Evolutionary conservation across 2,329 filamentous ascomycete species (phyloP), one percentile per base, ranked within the genome.

Genomic region (Hymenoscyphus repandus): DNA sequence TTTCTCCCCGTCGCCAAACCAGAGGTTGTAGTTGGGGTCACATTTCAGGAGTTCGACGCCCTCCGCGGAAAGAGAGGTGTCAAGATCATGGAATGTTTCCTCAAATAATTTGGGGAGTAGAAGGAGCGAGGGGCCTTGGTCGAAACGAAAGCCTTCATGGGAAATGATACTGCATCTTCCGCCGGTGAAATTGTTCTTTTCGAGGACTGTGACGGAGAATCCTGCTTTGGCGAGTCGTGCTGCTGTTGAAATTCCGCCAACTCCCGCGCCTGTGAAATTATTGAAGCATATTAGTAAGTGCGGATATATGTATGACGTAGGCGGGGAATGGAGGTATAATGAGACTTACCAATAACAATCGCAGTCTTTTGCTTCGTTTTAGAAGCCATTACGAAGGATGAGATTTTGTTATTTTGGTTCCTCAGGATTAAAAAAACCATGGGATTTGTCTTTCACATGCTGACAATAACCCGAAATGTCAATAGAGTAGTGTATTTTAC

Each of bases 101-200:
- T 76, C 73, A 71, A 90, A 90, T 50, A 89, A 74, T 49, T 79
- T 77, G 2, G 86, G 86, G 5, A 90, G 79, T 0, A 90, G 74
- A 15, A 90, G 76, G 3, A 90, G 76, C 1, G 85, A 89, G 0
- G 86, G 86, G 0, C 86, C 86, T 71, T 89, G 85, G 62, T 90
- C 86, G 70, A 90, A 90, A 51, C 86, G 73, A 66, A 82, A 81
- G 49, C 78, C 81, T 43, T 78, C 69, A 52, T 78, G 70, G 47
- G 78, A 70, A 34, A 89, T 75, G 22, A 89, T 68, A 40, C 80
- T 85, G 68, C 85, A 90, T 49, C 86, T 74, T 3, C 86, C 86
- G 41, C 86, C 86, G 0, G 81, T 83, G 64, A 86, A 87, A 50
- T 71, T 70, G 62, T 90, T 89, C 72, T 89, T 89, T 68, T 90